Evolutionary conservation across 1,284 basidiomycete species (phyloP).

Genomic region (Veloboletus limbatus): DNA sequence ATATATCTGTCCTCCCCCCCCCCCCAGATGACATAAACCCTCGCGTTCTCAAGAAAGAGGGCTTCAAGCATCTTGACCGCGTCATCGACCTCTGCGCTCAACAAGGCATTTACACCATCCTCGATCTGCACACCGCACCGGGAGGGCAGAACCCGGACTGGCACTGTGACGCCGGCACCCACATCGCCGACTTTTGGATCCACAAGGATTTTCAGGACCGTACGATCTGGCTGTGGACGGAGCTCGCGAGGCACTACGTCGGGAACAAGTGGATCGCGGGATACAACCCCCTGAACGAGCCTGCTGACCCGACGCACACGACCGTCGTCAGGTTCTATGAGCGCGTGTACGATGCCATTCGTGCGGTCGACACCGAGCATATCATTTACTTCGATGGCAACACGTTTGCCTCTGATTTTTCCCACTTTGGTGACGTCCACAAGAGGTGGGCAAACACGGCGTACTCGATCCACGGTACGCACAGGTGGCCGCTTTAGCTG

Average conservation of each 20-base stretch:
- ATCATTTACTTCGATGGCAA: conserved; percentile 69
- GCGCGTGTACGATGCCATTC: conserved; percentile 60
- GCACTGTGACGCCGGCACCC: conserved; percentile 52
- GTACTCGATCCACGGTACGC: conserved; percentile 69
- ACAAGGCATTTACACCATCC: conserved; percentile 56
- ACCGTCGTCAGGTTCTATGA: conserved; percentile 63
- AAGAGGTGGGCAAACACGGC: conserved; percentile 62
- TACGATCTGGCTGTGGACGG: conserved; percentile 64
- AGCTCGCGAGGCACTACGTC: conserved; percentile 64
- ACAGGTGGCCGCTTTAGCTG: background rate
- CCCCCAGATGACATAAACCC: conserved; percentile 63
- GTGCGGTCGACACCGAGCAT: conserved; percentile 62
- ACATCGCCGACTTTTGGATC: conserved; percentile 63
- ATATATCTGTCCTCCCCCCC: background rate
- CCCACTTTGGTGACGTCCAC: conserved; percentile 59
- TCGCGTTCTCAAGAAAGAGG: conserved; percentile 53
- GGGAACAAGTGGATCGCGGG: conserved; percentile 67
- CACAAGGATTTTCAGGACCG: conserved; percentile 79
- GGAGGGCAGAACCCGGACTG: conserved; percentile 60
- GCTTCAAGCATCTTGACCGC: conserved; percentile 63
- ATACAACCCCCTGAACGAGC: conserved; percentile 79
- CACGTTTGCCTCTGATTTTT: conserved; percentile 75
- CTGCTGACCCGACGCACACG: conserved; percentile 56
- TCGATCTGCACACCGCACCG: conserved; percentile 61
- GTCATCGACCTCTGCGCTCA: conserved; percentile 59